Base-by-base conservation (phyloP, 192 early-diverging fungal species). In the Glomus cerebriforme region DNA sequence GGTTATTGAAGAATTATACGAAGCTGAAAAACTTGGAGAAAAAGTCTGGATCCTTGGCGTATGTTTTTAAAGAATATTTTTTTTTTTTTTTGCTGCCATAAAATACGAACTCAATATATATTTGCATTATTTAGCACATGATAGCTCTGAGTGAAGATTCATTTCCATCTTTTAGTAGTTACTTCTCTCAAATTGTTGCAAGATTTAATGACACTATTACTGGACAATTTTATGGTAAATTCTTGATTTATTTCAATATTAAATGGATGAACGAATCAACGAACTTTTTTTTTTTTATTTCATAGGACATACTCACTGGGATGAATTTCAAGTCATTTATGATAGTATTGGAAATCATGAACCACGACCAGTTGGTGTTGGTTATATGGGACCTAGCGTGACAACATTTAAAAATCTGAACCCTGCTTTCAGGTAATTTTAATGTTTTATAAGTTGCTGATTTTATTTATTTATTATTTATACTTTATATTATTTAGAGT, bases 41-140 rank as follows among this genome's bases (percentile, higher is more conserved):
- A 82, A 83, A 64, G 89, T 85, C n/a, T 90, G 87, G 87, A 89
- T 90, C 15, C 85, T 88, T 79, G 85, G 87, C 27, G 69, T 71
- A 43, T 45, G 37, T 22, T 66, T 17, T 22, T 19, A 34, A 6
- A 31, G 22, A 5, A 10, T 0, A 19, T 19, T 65, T 65, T 6
- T 3, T 15, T 31, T 24, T 10, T 24, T 26, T 65, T 49, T 54
- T 54, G 15, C 17, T 39, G 1, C 39, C 15, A 54, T 6, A 54
- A 54, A 19, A 54, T 71, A 71, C 45, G 6, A 29, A 39, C 7
- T 31, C 31, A 43, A n/a, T 6, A 15, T 22, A 19, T 8, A 9
- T 43, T 22, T 71, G 29, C 4, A n/a, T 24, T 35, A 26, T 35
- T 43, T 47, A 71, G 69, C 69, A 71, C n/a, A 71, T 71, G 69